phyloP scores from a whole-genome alignment of 352 stramenopile genomes.

The Aphanomyces stellatus region DNA sequence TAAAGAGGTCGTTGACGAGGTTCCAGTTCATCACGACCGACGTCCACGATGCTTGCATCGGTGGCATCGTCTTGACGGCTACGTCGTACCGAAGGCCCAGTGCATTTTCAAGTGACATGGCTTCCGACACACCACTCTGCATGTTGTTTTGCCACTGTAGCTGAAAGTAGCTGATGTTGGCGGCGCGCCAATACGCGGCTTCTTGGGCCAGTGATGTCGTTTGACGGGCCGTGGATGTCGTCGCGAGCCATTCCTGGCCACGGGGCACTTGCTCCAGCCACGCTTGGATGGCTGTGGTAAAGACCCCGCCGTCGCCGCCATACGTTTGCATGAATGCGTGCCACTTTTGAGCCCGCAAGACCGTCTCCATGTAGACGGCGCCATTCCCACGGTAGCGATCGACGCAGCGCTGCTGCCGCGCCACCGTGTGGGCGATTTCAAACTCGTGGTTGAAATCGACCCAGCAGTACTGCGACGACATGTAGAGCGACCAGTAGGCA shows the following conservation, averaged over 20 bases:
- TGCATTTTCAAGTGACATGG: slow-evolving; percentile 5
- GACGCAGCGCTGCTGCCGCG: not conserved
- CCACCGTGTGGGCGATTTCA: slow-evolving; percentile 8
- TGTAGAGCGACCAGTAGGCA: not conserved
- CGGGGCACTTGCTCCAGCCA: not conserved
- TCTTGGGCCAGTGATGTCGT: not conserved
- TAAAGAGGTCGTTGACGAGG: not conserved
- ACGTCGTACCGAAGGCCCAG: not conserved
- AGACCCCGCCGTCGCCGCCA: not conserved
- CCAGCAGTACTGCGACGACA: slow-evolving; percentile 11
- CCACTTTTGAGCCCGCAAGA: not conserved
- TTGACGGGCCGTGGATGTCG: not conserved
- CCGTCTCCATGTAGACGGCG: slow-evolving; percentile 6
- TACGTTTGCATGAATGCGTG: not conserved
- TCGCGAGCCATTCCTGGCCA: not conserved
- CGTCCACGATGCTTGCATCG: not conserved
- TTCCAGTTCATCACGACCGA: not conserved
- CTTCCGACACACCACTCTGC: not conserved
- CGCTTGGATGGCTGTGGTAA: not conserved
- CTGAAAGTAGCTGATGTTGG: not conserved
- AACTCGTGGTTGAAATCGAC: slow-evolving; percentile 11
- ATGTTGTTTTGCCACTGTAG: slow-evolving; percentile 18
- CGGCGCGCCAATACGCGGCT: not conserved
- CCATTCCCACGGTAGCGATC: not conserved
- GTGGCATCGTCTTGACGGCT: not conserved